Evolutionary conservation across 2,329 filamentous ascomycete genomes (phyloP).

Genomic region (Fusarium sp.): DNA sequence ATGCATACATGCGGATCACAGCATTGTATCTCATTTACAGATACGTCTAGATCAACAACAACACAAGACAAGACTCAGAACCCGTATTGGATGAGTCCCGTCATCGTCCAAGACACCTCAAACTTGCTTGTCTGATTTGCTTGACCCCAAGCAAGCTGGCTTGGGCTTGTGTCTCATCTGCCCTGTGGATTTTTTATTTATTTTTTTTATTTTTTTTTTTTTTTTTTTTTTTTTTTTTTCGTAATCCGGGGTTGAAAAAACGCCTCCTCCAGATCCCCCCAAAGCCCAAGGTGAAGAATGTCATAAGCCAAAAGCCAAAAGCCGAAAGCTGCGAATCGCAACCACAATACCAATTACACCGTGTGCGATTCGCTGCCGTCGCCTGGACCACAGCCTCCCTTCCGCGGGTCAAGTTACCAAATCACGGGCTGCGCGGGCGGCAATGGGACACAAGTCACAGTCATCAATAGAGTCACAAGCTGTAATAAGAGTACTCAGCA

Average conservation of each 20-base stretch:
- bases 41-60: conserved; percentile 20
- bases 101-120: conserved; percentile 22
- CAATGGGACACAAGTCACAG: conserved; percentile 25
- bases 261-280: conserved; percentile 13
- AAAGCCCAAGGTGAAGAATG: neutral
- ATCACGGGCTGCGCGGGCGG: conserved; percentile 25
- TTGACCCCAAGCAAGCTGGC: neutral
- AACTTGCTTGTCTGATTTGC: conserved; percentile 15
- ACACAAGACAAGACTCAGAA: neutral
- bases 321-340: conserved; percentile 10
- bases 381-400: conserved; percentile 23
- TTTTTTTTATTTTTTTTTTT: too few species aligned
- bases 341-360: conserved; percentile 15
- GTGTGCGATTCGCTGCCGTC: conserved; percentile 18
- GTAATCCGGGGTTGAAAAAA: conserved; percentile 30
- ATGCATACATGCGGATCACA: conserved; percentile 13
- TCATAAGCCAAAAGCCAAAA: neutral
- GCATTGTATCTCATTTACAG: neutral
- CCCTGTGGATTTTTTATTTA: conserved; percentile 25
- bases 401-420: conserved; percentile 19
- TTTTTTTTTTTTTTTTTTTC: too few species aligned
- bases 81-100: conserved; percentile 13
- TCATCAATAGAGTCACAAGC: conserved; percentile 33
- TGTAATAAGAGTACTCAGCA: neutral
- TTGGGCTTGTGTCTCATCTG: conserved; percentile 15